A percentile compares a stretch with the other conserved stretches of the same genome.
Evolutionary conservation across 306 rosid genomes (phyloP).

Genomic region (Vigna nakashimae): DNA sequence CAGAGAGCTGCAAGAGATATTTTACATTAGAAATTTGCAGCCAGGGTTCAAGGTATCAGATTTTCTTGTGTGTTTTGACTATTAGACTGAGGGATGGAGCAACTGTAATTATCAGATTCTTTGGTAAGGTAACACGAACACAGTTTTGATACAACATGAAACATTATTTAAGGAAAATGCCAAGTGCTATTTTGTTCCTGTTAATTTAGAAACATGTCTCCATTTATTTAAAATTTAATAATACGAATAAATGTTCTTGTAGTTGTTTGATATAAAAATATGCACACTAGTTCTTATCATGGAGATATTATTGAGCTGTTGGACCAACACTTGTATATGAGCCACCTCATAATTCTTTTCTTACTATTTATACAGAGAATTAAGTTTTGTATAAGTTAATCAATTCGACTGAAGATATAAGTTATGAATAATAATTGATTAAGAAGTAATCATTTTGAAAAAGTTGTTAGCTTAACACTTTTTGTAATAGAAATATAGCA

Average conservation of each 20-base stretch:
- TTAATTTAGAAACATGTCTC: too few relatives aligned
- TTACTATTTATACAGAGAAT: neutral
- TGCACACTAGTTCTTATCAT: too few relatives aligned
- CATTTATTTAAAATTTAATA: too few relatives aligned
- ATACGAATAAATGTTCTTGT: too few relatives aligned
- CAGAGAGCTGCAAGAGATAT: neutral
- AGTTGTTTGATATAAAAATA: too few relatives aligned
- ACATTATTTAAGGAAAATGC: slow-evolving; percentile 21
- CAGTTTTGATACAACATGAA: slow-evolving; percentile 38
- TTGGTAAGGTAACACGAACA: slow-evolving; percentile 16
- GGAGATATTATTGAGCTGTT: too few relatives aligned
- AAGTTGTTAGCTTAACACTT: neutral
- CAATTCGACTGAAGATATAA: neutral
- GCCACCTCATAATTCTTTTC: too few relatives aligned
- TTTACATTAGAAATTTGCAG: neutral
- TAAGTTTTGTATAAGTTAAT: neutral
- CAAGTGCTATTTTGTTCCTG: neutral
- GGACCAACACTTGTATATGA: too few relatives aligned
- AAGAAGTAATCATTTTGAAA: neutral
- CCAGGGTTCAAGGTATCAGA: slow-evolving; percentile 11
- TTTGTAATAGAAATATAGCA: neutral
- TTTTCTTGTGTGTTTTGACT: neutral
- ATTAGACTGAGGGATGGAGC: slow-evolving; percentile 10
- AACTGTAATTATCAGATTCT: slow-evolving; percentile 38
- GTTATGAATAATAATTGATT: neutral